Conservation (phyloP, 495 filamentous ascomycete genomes). For the Penicillium maclennaniae region DNA sequence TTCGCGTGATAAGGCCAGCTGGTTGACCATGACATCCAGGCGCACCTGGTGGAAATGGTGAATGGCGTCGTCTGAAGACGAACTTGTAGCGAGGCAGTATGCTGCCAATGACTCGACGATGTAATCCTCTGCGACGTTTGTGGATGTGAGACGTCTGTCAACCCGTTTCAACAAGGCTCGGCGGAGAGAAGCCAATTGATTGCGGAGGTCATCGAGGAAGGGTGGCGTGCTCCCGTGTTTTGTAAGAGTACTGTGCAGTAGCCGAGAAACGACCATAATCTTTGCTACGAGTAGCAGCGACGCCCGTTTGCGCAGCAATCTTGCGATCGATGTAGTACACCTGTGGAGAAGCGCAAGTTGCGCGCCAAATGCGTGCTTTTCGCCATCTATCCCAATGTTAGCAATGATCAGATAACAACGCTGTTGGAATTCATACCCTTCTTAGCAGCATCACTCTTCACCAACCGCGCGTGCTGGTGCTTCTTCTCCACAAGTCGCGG, state of each 20-base stretch:
- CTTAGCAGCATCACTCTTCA: constrained; percentile 47
- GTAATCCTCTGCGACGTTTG: constrained; percentile 43
- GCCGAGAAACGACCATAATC: constrained; percentile 70
- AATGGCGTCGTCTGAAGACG: constrained; percentile 75
- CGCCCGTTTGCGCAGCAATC: constrained; percentile 54
- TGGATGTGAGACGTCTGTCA: constrained; percentile 59
- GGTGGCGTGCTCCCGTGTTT: constrained; percentile 47
- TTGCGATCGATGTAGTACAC: constrained; percentile 51
- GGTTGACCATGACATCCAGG: constrained; percentile 57
- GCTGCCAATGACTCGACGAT: constrained; percentile 73
- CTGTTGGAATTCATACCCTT: constrained; percentile 36
- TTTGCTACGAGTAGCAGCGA: constrained; percentile 70
- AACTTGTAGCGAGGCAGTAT: constrained; percentile 77
- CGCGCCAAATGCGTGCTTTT: constrained; percentile 54
- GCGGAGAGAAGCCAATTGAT: constrained; percentile 57
- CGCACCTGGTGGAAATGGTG: constrained; percentile 77
- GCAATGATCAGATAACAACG: constrained; percentile 4
- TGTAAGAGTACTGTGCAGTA: constrained; percentile 64
- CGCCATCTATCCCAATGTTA: constrained; percentile 41
- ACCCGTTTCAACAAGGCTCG: constrained; percentile 61
- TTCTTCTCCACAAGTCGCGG: constrained; percentile 66
- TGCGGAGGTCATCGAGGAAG: constrained; percentile 59
- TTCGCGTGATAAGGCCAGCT: constrained; percentile 43
- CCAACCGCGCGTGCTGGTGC: constrained; percentile 55
- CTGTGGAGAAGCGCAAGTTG: constrained; percentile 61